Base-by-base conservation (phyloP, 2,329 filamentous ascomycete species). In the Metarhizium brunneum region DNA sequence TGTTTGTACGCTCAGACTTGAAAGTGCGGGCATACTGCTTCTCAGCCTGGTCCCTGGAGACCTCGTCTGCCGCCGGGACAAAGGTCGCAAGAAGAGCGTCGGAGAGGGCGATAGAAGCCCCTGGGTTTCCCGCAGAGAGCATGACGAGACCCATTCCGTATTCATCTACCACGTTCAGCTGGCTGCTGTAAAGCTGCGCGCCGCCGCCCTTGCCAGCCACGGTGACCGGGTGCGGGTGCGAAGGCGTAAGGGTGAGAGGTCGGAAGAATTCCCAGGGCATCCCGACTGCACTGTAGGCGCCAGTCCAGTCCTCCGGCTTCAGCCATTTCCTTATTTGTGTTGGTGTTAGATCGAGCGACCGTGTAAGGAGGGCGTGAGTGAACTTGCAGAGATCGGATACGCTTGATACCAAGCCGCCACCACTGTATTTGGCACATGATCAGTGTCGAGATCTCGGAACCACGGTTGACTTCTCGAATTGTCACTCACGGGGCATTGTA, bases 211-310 rank as follows among this genome's bases (percentile, higher is more conserved):
- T 73, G 1, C 62, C 66, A 38, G 67, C 68, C 2, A 72, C 57
- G 14, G 70, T 63, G 4, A 73, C 58, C 1, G 63, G 54, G 25
- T 71, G 70, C 0, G 66, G 63, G 45, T 71, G 60, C 0, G 61
- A 38, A 0, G 64, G 62, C 0, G 64, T 64, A 0, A 72, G 50
- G 29, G 63, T 58, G 0, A 61, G 16, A 0, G 64, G 60, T 1
- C 66, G 68, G 1, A 66, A 62, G 14, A 72, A 71, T 49, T 73
- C 70, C 71, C 70, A 72, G 0, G 71, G 69, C 60, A 67, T 65
- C 3, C 71, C 71, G 2, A 69, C 69, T 25, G 70, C 63, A 13
- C 61, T 63, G 30, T 63, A 59, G 0, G 60, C 65, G 2, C 69
- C 68, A 1, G 65, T 65, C 35, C 67, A 65, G 0, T 68, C 61